Conservation (phyloP, 2,329 filamentous ascomycete genomes). For the Coniochaeta pulveracea region DNA sequence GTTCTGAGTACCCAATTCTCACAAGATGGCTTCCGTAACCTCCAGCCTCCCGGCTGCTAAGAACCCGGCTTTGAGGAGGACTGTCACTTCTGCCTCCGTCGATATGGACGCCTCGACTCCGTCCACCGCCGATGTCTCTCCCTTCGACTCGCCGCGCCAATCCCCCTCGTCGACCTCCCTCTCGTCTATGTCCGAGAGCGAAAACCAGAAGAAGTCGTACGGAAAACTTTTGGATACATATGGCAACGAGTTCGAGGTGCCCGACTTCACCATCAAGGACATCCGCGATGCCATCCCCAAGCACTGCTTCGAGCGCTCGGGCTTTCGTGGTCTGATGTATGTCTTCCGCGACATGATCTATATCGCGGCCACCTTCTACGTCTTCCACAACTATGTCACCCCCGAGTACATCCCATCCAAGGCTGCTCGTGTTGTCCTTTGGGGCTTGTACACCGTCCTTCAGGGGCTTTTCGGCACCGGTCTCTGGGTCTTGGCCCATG, state of each 20-base stretch:
- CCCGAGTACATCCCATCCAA: slow-evolving; percentile 68
- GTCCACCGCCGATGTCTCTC: slow-evolving; percentile 45
- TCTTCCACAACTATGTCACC: slow-evolving; percentile 84
- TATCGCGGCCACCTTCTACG: slow-evolving; percentile 67
- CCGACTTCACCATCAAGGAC: slow-evolving; percentile 95
- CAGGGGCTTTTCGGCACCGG: slow-evolving; percentile 93
- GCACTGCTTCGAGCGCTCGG: slow-evolving; percentile 91
- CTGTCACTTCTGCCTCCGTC: no score
- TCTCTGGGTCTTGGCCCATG: slow-evolving; percentile 92
- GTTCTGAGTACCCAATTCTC: no score
- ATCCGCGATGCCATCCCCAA: slow-evolving; percentile 94
- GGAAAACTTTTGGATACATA: slow-evolving; percentile 78
- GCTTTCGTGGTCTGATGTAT: slow-evolving; percentile 63
- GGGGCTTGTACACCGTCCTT: slow-evolving; percentile 59
- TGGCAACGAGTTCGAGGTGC: slow-evolving; percentile 87
- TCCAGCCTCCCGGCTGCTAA: slow-evolving; percentile 26
- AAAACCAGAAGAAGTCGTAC: slow-evolving; percentile 29
- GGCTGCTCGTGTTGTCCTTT: slow-evolving; percentile 52
- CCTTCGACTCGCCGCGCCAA: slow-evolving; percentile 45
- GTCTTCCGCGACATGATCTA: slow-evolving; percentile 70
- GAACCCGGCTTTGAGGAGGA: slow-evolving; percentile 30
- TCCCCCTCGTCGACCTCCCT: slow-evolving; percentile 82
- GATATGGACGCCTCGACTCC: slow-evolving; percentile 36
- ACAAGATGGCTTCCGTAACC: no score
- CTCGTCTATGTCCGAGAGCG: slow-evolving; percentile 71